phyloP scores from a whole-genome alignment of 192 early-diverging fungal species.

The Coemansia sp. region DNA sequence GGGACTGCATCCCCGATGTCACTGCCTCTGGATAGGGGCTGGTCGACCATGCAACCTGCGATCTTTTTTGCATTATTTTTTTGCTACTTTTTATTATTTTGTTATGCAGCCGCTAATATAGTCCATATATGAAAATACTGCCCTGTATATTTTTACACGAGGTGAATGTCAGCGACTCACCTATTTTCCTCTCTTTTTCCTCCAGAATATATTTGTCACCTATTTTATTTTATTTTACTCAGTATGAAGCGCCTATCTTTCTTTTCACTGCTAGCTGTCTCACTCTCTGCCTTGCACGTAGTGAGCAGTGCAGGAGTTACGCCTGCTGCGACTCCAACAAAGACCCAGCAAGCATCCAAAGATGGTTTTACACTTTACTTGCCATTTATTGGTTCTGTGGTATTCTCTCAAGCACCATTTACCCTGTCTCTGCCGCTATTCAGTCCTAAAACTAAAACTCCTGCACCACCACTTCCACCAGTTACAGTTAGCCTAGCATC shows the following conservation, averaged over 20 bases:
- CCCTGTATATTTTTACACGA: neutral
- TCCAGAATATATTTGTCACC: neutral
- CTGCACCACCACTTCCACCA: constrained; percentile 15
- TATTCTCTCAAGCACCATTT: constrained; percentile 24
- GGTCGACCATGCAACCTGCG: constrained; percentile 26
- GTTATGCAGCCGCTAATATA: neutral
- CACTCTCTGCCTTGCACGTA: neutral
- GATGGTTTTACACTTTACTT: constrained; percentile 1
- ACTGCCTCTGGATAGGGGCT: constrained; percentile 31
- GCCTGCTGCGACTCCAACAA: neutral
- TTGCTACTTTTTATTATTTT: neutral
- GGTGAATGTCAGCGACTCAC: neutral
- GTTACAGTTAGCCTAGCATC: constrained; percentile 18
- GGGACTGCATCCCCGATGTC: constrained; percentile 31
- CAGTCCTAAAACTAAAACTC: constrained; percentile 6
- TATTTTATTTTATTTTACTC: neutral
- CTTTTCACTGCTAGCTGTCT: neutral
- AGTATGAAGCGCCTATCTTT: neutral
- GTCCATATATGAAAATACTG: neutral
- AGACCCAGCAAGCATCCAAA: neutral
- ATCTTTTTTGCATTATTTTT: constrained; percentile 10
- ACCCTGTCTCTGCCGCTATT: constrained; percentile 14
- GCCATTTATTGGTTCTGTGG: constrained; percentile 23
- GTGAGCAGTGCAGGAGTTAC: neutral
- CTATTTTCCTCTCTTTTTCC: neutral